Conservation (phyloP, 1,139 yeast genomes). For the Pneumocystis murina region DNA sequence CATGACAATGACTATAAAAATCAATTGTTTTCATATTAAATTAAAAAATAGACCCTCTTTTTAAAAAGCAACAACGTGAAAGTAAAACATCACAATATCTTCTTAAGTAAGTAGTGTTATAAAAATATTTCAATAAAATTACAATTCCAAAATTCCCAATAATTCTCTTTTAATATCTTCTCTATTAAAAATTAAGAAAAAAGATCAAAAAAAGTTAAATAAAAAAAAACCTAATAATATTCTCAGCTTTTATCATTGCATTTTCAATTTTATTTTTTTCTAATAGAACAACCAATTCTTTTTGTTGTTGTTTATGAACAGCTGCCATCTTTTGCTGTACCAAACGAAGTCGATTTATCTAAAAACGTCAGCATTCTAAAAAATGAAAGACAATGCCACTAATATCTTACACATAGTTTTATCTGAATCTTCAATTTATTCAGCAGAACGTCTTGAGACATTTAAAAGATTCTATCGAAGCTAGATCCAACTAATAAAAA, state of each 20-base stretch:
- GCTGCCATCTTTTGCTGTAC: slow-evolving; percentile 75
- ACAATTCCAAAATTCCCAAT: slow-evolving; percentile 58
- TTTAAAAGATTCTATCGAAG: not conserved
- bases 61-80: slow-evolving; percentile 53
- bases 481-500: not conserved
- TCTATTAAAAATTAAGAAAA: slow-evolving; percentile 21
- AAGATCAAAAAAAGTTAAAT: not conserved
- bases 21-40: not conserved
- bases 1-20: slow-evolving; percentile 31
- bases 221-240: slow-evolving; percentile 34
- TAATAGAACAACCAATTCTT: slow-evolving; percentile 60
- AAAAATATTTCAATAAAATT: slow-evolving; percentile 17
- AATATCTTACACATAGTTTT: not conserved
- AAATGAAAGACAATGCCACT: not conserved
- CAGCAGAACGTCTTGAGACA: not conserved
- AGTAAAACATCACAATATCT: slow-evolving; percentile 57
- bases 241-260: slow-evolving; percentile 74
- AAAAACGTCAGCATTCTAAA: slow-evolving; percentile 30
- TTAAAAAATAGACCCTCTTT: slow-evolving; percentile 17
- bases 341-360: slow-evolving; percentile 62
- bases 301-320: slow-evolving; percentile 62
- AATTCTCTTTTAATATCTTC: slow-evolving; percentile 76
- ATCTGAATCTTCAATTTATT: not conserved
- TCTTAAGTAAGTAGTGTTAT: not conserved
- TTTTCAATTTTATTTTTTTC: slow-evolving; percentile 62